These are phyloP conservation scores for Heterobasidion occidentale DNA, from an alignment of 1,284 basidiomycete genomes.

Conservation along the genomic window DNA sequence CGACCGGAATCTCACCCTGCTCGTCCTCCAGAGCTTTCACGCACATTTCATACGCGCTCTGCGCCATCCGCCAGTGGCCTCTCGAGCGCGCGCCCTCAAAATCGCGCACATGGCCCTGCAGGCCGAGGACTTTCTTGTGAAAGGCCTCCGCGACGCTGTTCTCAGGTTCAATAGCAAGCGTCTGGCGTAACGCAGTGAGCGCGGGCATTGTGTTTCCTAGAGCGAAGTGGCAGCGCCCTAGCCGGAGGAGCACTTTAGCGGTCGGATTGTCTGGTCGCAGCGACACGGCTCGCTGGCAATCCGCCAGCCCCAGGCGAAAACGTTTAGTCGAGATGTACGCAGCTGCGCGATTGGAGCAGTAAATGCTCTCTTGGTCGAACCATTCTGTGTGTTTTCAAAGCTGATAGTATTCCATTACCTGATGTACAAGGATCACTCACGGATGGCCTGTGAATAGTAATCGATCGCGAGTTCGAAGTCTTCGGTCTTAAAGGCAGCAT, in stretches of 20 bases:
- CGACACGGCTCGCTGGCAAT: conserved; percentile 10
- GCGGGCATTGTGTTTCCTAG: conserved; percentile 9
- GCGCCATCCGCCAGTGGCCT: conserved; percentile 13
- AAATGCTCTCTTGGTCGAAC: not conserved
- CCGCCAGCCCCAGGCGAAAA: conserved; percentile 6
- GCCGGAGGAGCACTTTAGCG: not conserved
- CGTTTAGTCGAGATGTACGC: conserved; percentile 5
- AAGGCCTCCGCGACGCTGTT: conserved; percentile 6
- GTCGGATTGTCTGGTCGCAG: not conserved
- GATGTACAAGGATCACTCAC: conserved; percentile 6
- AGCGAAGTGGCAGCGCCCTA: conserved; percentile 11
- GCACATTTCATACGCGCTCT: conserved; percentile 10
- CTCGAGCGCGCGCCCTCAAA: conserved; percentile 9
- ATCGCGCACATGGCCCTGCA: conserved; percentile 8
- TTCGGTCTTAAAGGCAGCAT: not conserved
- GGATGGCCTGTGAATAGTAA: conserved; percentile 5
- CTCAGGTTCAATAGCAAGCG: conserved; percentile 5
- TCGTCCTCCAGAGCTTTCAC: conserved; percentile 7
- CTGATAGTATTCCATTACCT: too few relatives aligned
- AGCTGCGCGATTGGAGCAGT: conserved; percentile 6
- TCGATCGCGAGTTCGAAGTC: not conserved
- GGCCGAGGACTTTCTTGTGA: conserved; percentile 3
- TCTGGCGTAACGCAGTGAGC: conserved; percentile 9
- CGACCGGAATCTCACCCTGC: conserved; percentile 4
- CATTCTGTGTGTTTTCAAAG: not conserved